A percentile compares a stretch with the other conserved stretches of the same genome.
These are phyloP conservation scores for Solanum hybrid DNA, from an alignment of 305 asterid genomes.

Conservation along the genomic window DNA sequence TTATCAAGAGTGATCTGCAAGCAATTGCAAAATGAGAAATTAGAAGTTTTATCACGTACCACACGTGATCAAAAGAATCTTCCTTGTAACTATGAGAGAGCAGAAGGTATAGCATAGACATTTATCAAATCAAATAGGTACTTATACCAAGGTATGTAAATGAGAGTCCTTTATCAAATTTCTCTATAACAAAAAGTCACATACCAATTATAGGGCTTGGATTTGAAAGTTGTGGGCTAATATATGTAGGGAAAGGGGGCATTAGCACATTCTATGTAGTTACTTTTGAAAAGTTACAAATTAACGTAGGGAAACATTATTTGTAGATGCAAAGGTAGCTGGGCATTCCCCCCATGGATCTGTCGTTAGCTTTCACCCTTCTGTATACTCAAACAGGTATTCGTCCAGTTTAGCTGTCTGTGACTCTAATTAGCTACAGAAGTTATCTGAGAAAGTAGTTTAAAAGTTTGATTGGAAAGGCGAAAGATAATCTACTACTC, in stretches of 20 bases:
- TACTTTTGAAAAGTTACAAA: background rate
- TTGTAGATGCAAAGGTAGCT: background rate
- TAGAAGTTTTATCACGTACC: background rate
- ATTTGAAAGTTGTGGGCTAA: background rate
- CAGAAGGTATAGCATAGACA: background rate
- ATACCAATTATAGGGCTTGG: background rate
- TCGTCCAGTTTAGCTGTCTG: background rate
- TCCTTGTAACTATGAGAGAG: background rate
- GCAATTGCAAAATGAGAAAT: background rate
- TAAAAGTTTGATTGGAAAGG: background rate
- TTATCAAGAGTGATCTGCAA: conserved; percentile 59
- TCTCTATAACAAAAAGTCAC: background rate
- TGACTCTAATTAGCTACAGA: background rate
- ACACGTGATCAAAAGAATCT: background rate
- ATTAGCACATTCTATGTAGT: background rate
- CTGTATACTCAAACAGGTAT: background rate
- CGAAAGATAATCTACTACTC: background rate
- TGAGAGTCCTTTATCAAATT: background rate
- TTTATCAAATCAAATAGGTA: background rate
- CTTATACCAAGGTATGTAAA: background rate
- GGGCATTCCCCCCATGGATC: background rate
- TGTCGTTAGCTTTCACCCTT: background rate
- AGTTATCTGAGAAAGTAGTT: background rate
- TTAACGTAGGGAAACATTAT: background rate
- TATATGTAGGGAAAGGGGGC: background rate